Base-by-base conservation (phyloP, 345 rosid species). In the Cardiospermum halicacabum region DNA sequence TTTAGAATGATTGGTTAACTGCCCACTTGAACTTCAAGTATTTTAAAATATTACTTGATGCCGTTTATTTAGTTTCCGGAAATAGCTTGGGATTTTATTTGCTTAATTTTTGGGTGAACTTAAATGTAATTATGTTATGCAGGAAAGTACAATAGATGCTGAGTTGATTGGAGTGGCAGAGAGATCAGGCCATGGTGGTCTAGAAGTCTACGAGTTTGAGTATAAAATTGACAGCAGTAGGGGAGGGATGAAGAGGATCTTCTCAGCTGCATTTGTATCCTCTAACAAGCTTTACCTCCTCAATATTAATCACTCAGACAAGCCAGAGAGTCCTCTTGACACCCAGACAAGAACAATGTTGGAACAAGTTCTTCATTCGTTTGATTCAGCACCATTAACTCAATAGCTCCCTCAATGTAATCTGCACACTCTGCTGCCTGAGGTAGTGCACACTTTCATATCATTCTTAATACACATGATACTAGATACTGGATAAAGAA, bases 141-240 rank as follows among this genome's bases (percentile, higher is more conserved):
- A 92, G 96, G 98, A 89, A 78, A 89, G 96, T 37, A 89, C 96
- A 9, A 86, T 79, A 65, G 96, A 73, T 27, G 93, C 86, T 5
- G 86, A 88, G 72, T 81, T 92, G 62, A 73, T 92, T 43, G 82
- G 81, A 74, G 88, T 78, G 25, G 64, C 78, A n/a, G 96, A 92
- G 74, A 82, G 97, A 66, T 60, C 79, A 24, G 85, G 91, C n/a
- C 60, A 65, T 28, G 77, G 80, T 42, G 87, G 88, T 12, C 43
- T 88, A 40, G 78, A 83, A 72, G 87, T 88, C 1, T 92, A 89
- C 13, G 97, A 92, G 62, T 81, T 92, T 50, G 96, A 89, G 79
- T 92, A 89, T 80, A 81, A 60, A 71, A 69, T 88, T 25, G 94
- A 92, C 72, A 89, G 93, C 62, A 85, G 80, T 11, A 83, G 98